Conservation (phyloP, 164 flowering plant genomes). For the Amborella trichopoda region DNA sequence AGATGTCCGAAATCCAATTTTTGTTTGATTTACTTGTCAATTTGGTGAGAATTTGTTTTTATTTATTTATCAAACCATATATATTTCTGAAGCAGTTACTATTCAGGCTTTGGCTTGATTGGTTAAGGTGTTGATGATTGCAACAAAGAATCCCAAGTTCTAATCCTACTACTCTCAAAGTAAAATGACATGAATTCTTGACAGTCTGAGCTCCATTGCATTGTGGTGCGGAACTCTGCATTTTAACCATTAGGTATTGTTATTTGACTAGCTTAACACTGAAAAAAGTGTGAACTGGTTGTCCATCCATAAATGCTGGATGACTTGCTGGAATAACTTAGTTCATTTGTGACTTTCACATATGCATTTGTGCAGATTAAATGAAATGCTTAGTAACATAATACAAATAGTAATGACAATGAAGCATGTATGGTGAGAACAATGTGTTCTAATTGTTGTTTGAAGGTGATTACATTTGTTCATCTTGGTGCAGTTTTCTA, state of each 20-base stretch:
- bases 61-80: too few species aligned
- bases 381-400: neutral
- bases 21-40: too few species aligned
- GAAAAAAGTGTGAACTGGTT: neutral
- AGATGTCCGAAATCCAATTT: too few species aligned
- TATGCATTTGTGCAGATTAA: neutral
- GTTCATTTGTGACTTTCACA: neutral
- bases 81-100: too few species aligned
- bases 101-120: too few species aligned
- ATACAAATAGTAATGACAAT: neutral
- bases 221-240: neutral
- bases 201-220: neutral
- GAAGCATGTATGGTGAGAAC: too few species aligned
- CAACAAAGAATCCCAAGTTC: too few species aligned
- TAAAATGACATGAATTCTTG: neutral
- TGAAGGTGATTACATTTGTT: neutral
- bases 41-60: too few species aligned
- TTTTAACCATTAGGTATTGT: neutral
- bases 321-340: neutral
- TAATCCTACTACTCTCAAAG: too few species aligned
- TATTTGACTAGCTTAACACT: neutral
- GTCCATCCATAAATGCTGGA: neutral
- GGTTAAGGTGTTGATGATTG: too few species aligned
- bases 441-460: neutral
- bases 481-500: conserved; percentile 41